Conservation (phyloP, 495 filamentous ascomycete genomes). For the Penicilliopsis zonata region DNA sequence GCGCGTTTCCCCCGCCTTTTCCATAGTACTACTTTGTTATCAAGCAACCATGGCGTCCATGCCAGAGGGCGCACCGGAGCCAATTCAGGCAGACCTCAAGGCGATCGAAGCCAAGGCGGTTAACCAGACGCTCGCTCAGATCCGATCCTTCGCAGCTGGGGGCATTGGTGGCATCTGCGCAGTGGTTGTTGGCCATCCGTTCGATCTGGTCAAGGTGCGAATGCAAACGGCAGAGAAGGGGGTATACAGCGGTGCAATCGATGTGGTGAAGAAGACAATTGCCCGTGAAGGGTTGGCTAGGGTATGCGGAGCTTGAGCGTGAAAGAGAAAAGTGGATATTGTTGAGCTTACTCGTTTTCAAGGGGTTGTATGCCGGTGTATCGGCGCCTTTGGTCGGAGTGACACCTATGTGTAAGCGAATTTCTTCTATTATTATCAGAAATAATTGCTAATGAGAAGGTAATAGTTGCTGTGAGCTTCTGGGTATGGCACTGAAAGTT, state of each 20-base stretch:
- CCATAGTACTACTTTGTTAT: neutral
- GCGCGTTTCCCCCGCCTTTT: conserved; percentile 1
- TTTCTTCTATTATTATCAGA: neutral
- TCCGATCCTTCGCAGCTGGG: conserved; percentile 78
- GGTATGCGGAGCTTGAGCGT: conserved; percentile 13
- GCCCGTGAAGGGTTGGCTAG: conserved; percentile 74
- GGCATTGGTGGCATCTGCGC: conserved; percentile 91
- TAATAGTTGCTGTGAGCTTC: conserved; percentile 88
- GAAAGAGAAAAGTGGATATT: conserved; percentile 1
- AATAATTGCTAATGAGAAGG: neutral
- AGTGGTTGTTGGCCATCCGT: conserved; percentile 88
- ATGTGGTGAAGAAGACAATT: conserved; percentile 79
- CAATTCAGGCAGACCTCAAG: conserved; percentile 23
- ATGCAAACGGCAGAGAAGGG: conserved; percentile 93
- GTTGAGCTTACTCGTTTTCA: conserved; percentile 3
- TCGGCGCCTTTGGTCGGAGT: conserved; percentile 89
- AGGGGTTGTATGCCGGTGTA: conserved; percentile 94
- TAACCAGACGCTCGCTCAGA: conserved; percentile 32
- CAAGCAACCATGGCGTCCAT: conserved; percentile 15
- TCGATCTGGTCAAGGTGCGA: conserved; percentile 95
- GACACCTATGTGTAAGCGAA: conserved; percentile 90
- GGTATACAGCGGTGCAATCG: conserved; percentile 79
- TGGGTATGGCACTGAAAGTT: conserved; percentile 36
- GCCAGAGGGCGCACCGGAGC: conserved; percentile 7
- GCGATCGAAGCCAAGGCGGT: conserved; percentile 22